phyloP scores from a whole-genome alignment of 2,329 filamentous ascomycete species.

The Ciborinia camelliae region DNA sequence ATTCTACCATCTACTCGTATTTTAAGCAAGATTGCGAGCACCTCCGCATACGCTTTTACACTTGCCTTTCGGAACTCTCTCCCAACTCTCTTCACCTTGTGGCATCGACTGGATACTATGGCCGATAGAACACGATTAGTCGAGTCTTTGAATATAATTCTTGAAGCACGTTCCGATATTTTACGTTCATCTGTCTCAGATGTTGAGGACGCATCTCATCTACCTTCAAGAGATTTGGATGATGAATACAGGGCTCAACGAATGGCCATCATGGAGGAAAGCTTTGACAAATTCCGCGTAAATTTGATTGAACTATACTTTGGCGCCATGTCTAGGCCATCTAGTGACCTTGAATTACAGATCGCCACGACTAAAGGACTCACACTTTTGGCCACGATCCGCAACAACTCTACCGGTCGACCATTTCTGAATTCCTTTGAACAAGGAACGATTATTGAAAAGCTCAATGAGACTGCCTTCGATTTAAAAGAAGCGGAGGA shows the following conservation, averaged over 20 bases:
- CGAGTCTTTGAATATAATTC: slow-evolving; percentile 32
- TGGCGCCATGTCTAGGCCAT: slow-evolving; percentile 23
- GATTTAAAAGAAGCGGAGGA: slow-evolving; percentile 18
- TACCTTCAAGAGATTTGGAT: not conserved
- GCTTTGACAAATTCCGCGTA: slow-evolving; percentile 18
- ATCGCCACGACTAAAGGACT: slow-evolving; percentile 32
- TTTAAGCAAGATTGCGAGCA: slow-evolving; percentile 16
- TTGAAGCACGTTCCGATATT: slow-evolving; percentile 29
- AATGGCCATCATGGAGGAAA: slow-evolving; percentile 4
- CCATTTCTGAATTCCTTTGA: slow-evolving; percentile 28
- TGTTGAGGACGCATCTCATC: not conserved
- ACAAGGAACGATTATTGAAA: slow-evolving; percentile 29
- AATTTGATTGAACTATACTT: slow-evolving; percentile 25
- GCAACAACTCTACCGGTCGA: slow-evolving; percentile 19
- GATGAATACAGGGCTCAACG: not conserved
- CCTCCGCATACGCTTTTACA: slow-evolving; percentile 11
- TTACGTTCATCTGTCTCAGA: not conserved
- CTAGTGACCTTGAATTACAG: slow-evolving; percentile 25
- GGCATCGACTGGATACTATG: slow-evolving; percentile 4
- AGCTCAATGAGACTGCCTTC: slow-evolving; percentile 29
- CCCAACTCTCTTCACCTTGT: slow-evolving; percentile 11
- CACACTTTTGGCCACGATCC: slow-evolving; percentile 28
- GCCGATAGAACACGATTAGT: slow-evolving; percentile 27
- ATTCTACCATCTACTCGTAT: slow-evolving; percentile 18
- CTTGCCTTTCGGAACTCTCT: not conserved